phyloP scores from a whole-genome alignment of 1,139 yeast genomes.

The Barnettozyma hawaiiensis region DNA sequence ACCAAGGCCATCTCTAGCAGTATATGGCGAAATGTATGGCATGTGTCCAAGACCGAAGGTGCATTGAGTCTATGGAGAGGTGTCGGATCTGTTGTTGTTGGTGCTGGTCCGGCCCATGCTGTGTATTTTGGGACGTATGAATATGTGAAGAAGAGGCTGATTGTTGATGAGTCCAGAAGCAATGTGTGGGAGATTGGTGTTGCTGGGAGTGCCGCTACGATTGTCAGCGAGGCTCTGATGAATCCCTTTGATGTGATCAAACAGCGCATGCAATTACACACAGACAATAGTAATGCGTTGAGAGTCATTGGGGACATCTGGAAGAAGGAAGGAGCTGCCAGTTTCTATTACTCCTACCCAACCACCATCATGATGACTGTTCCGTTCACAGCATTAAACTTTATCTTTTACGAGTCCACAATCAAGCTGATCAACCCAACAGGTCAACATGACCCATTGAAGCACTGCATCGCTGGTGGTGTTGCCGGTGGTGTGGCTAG shows the following conservation, averaged over 20 bases:
- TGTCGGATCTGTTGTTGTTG: constrained; percentile 82
- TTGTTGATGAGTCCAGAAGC: constrained; percentile 24
- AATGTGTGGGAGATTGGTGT: constrained; percentile 73
- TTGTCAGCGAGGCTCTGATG: constrained; percentile 91
- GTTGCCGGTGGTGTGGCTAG: constrained; percentile 96
- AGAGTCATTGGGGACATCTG: constrained; percentile 38
- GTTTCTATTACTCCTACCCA: constrained; percentile 91
- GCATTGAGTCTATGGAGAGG: constrained; percentile 91
- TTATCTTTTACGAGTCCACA: constrained; percentile 84
- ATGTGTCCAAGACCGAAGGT: constrained; percentile 85
- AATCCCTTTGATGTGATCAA: constrained; percentile 96
- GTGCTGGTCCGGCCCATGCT: constrained; percentile 99
- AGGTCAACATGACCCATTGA: constrained; percentile 77
- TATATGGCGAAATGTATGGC: constrained; percentile 43
- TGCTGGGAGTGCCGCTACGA: constrained; percentile 91
- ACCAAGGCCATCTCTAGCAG: constrained; percentile 10
- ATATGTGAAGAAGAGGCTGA: constrained; percentile 55
- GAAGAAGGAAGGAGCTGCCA: constrained; percentile 66
- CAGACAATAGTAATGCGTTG: constrained; percentile 11
- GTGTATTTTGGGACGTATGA: constrained; percentile 94
- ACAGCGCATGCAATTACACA: constrained; percentile 68
- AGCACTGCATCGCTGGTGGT: constrained; percentile 93
- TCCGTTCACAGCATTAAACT: constrained; percentile 93
- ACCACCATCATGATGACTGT: constrained; percentile 90
- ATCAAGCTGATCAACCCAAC: constrained; percentile 73